Conservation (phyloP, 2,329 filamentous ascomycete genomes). For the Xylariaceae sp. region DNA sequence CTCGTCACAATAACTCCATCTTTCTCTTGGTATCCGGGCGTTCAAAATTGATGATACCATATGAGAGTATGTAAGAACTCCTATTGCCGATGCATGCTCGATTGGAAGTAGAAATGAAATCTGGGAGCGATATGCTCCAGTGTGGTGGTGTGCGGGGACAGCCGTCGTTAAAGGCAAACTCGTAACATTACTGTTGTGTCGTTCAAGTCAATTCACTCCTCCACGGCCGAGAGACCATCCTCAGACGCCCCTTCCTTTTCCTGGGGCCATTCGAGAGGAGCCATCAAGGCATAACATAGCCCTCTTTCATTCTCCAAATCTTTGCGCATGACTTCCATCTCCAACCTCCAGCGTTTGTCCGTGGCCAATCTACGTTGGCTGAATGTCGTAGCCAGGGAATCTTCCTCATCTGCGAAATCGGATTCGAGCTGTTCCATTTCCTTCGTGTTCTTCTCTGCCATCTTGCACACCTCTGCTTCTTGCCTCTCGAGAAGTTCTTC, state of each 20-base stretch:
- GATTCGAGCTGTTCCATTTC: slow-evolving; percentile 46
- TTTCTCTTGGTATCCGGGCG: slow-evolving; percentile 8
- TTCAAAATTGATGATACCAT: slow-evolving; percentile 6
- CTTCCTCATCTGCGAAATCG: slow-evolving; percentile 45
- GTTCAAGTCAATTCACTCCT: slow-evolving; percentile 8
- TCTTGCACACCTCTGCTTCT: slow-evolving; percentile 43
- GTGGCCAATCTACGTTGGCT: slow-evolving; percentile 39
- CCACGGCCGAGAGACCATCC: slow-evolving; percentile 16
- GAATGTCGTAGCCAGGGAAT: slow-evolving; percentile 42
- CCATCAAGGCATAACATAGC: slow-evolving; percentile 37
- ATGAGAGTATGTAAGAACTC: slow-evolving; percentile 6
- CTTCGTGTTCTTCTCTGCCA: slow-evolving; percentile 40
- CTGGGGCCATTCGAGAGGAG: slow-evolving; percentile 37
- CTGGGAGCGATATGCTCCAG: not conserved
- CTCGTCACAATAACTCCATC: slow-evolving; percentile 7
- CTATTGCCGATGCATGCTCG: slow-evolving; percentile 1
- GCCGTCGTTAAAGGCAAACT: too few relatives aligned
- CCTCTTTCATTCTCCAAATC: slow-evolving; percentile 45
- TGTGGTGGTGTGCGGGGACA: too few relatives aligned
- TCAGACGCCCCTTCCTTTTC: slow-evolving; percentile 20
- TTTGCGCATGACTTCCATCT: slow-evolving; percentile 48
- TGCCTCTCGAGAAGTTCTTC: slow-evolving; percentile 55
- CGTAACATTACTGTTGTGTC: too few relatives aligned
- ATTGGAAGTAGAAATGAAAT: not conserved
- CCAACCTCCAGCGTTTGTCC: slow-evolving; percentile 47